Percentiles rank a stretch among this genome's conserved stretches.
Conservation (phyloP, 305 asterid species). For the Plantago rigida region DNA sequence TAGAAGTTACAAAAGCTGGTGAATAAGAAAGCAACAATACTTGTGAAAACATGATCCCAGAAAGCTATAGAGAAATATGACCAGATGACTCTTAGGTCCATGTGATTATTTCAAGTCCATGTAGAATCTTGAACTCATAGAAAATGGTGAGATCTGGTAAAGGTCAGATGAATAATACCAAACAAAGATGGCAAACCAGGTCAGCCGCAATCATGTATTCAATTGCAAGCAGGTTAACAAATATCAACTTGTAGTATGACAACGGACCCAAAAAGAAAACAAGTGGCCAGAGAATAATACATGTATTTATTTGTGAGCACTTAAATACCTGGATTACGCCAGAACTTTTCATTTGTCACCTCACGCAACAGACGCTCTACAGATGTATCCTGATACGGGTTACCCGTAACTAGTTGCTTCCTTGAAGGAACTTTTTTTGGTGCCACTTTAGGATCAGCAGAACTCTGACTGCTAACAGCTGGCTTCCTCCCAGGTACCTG, state of each 20-base stretch:
- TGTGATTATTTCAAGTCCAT: too few species aligned
- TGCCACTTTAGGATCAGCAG: slow-evolving; percentile 48
- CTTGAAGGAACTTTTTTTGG: slow-evolving; percentile 60
- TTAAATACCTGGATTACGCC: slow-evolving; percentile 88
- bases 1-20: neutral
- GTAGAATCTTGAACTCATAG: too few species aligned
- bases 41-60: too few species aligned
- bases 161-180: too few species aligned
- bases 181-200: too few species aligned
- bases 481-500: slow-evolving; percentile 60
- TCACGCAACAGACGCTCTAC: slow-evolving; percentile 95
- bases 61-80: too few species aligned
- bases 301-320: slow-evolving; percentile 15
- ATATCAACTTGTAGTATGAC: too few species aligned
- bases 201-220: too few species aligned
- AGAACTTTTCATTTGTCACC: slow-evolving; percentile 89
- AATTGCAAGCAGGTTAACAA: too few species aligned
- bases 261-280: slow-evolving; percentile 1
- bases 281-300: neutral
- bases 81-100: too few species aligned
- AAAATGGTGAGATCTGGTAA: too few species aligned
- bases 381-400: slow-evolving; percentile 74
- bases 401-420: slow-evolving; percentile 49
- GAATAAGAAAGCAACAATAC: too few species aligned
- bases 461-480: slow-evolving; percentile 42